phyloP scores from a whole-genome alignment of 2,329 filamentous ascomycete genomes.

The Aspergillus sp. region DNA sequence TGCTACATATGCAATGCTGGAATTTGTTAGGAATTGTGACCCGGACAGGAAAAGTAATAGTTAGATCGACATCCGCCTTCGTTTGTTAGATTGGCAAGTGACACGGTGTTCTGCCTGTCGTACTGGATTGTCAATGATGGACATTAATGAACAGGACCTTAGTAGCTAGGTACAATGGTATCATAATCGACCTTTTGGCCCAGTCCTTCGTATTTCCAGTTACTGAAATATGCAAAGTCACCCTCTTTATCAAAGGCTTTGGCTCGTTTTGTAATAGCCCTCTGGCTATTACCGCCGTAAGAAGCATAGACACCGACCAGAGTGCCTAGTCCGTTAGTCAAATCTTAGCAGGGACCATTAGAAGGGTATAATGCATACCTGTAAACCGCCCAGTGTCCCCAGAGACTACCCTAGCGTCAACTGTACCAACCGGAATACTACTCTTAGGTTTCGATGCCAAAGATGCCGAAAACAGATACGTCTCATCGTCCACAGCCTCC shows the following conservation, averaged over 20 bases:
- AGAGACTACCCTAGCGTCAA: neutral
- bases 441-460: neutral
- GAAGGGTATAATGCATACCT: neutral
- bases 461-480: constrained; percentile 4
- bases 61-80: neutral
- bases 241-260: neutral
- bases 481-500: neutral
- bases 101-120: neutral
- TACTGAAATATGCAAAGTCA: constrained; percentile 7
- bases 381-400: constrained; percentile 11
- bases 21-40: neutral
- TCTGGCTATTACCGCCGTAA: neutral
- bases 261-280: neutral
- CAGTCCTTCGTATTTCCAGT: constrained; percentile 7
- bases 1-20: neutral
- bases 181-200: constrained; percentile 9
- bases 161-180: constrained; percentile 4
- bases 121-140: neutral
- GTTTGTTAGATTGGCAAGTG: no score
- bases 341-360: neutral
- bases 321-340: neutral
- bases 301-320: constrained; percentile 6
- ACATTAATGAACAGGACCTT: neutral
- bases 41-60: neutral
- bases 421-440: neutral